phyloP scores from a whole-genome alignment of 768 basidiomycete species.

The Pulveroboletus sp. region DNA sequence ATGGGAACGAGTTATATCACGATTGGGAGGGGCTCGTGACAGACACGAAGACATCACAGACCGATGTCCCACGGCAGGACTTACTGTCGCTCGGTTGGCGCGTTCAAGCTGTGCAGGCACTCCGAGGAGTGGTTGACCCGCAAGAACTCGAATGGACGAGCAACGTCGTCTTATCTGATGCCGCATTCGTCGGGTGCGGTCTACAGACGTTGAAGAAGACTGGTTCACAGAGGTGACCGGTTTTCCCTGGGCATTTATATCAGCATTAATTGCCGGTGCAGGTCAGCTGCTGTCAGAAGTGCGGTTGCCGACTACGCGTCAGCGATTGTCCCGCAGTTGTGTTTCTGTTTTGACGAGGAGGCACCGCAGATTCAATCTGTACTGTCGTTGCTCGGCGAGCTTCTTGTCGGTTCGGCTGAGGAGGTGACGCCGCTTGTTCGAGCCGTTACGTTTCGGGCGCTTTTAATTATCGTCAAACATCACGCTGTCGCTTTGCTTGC shows the following conservation, averaged over 20 bases:
- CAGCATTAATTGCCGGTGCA: constrained; percentile 8
- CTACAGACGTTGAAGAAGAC: constrained; percentile 41
- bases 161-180: constrained; percentile 39
- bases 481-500: constrained; percentile 29
- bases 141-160: constrained; percentile 53
- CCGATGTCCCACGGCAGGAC: not conserved
- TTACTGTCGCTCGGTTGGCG: constrained; percentile 16
- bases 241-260: not conserved
- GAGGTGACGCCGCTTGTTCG: constrained; percentile 47
- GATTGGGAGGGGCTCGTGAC: constrained; percentile 12
- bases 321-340: constrained; percentile 12
- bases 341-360: constrained; percentile 1
- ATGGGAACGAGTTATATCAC: constrained; percentile 14
- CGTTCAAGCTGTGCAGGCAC: constrained; percentile 23
- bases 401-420: constrained; percentile 42
- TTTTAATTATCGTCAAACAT: constrained; percentile 42
- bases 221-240: constrained; percentile 38
- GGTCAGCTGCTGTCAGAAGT: constrained; percentile 15
- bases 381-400: constrained; percentile 31
- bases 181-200: constrained; percentile 39
- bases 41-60: constrained; percentile 11
- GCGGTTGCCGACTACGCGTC: constrained; percentile 22
- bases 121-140: constrained; percentile 41
- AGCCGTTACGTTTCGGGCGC: constrained; percentile 37
- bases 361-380: constrained; percentile 28